phyloP scores from a whole-genome alignment of 1,284 basidiomycete genomes.

The Wallemia hederae region DNA sequence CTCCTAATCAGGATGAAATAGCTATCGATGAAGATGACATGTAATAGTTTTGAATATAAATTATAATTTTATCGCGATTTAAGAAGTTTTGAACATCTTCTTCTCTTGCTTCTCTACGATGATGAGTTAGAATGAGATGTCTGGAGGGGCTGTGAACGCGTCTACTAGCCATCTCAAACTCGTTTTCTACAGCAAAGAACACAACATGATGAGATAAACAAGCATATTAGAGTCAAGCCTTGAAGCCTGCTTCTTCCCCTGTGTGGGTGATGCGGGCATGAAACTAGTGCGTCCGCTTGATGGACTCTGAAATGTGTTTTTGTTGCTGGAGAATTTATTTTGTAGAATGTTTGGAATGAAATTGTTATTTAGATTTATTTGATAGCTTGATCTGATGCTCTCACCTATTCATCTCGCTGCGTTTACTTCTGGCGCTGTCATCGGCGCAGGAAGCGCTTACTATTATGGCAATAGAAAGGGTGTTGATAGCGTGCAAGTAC shows the following conservation, averaged over 20 bases:
- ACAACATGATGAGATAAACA: neutral
- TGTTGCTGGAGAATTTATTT: neutral
- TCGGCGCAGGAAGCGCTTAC: neutral
- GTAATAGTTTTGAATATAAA: neutral
- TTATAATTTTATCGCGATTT: neutral
- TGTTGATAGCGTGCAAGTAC: neutral
- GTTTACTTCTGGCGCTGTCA: neutral
- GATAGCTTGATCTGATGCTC: neutral
- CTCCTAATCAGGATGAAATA: conserved; percentile 20
- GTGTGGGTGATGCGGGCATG: neutral
- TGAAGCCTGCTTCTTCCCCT: neutral
- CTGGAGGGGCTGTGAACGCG: no score
- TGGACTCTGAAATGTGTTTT: neutral
- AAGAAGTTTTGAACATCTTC: neutral
- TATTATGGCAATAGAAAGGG: neutral
- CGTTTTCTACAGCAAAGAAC: no score
- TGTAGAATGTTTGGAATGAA: neutral
- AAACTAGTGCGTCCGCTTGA: neutral
- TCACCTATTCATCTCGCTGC: neutral
- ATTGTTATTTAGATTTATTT: no score
- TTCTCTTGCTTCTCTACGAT: neutral
- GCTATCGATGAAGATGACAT: neutral
- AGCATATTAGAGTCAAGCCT: neutral
- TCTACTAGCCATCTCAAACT: no score
- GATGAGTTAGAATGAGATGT: neutral